Percentiles rank a stretch among this genome's conserved stretches.
These are phyloP conservation scores for Fusarium fujikuroi DNA, from an alignment of 2,329 filamentous ascomycete genomes.

Conservation along the genomic window DNA sequence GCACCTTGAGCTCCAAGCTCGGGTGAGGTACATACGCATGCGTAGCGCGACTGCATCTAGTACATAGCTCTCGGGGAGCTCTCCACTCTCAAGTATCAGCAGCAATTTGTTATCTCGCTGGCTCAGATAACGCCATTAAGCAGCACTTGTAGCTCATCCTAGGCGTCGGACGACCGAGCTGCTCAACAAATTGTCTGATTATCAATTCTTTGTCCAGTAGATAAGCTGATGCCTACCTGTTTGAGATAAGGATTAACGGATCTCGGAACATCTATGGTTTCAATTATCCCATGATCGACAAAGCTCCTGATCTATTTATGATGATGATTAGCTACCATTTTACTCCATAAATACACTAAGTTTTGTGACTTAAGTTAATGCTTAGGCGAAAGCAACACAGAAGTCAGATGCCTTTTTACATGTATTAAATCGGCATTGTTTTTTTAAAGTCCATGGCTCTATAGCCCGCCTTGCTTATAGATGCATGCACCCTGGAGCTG, in stretches of 20 bases:
- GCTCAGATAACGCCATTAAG: conserved; percentile 45
- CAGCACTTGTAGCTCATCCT: conserved; percentile 39
- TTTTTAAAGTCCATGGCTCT: neutral
- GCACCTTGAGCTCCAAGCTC: conserved; percentile 19
- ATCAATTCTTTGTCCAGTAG: conserved; percentile 10
- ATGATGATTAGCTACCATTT: neutral
- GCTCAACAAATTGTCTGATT: conserved; percentile 13
- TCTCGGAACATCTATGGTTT: conserved; percentile 22
- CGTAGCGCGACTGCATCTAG: conserved; percentile 15
- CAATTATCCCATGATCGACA: neutral
- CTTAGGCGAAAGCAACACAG: neutral
- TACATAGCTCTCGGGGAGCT: conserved; percentile 23
- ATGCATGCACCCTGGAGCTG: neutral
- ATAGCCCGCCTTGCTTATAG: neutral
- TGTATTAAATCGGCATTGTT: neutral
- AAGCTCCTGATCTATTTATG: neutral
- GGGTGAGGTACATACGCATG: conserved; percentile 24
- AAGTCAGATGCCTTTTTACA: neutral
- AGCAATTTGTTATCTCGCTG: conserved; percentile 36
- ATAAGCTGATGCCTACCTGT: conserved; percentile 10
- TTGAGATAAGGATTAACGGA: conserved; percentile 13
- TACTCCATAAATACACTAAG: neutral
- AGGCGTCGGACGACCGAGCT: neutral
- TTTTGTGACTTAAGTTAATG: neutral
- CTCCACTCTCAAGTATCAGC: conserved; percentile 20